These are phyloP conservation scores for Daldinia sp. DNA, from an alignment of 2,329 filamentous ascomycete species.

Conservation along the genomic window DNA sequence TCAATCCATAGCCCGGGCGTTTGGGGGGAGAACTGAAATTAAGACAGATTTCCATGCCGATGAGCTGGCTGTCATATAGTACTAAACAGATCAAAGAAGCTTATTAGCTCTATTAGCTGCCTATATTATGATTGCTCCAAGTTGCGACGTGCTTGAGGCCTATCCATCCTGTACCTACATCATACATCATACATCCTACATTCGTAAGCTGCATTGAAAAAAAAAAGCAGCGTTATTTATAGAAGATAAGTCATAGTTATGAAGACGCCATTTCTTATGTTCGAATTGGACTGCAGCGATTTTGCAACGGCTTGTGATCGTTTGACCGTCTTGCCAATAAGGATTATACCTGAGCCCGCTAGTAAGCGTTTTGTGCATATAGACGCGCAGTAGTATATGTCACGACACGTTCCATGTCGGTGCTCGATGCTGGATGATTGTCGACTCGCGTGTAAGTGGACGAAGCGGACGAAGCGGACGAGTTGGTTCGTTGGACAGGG, in stretches of 20 bases:
- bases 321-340: neutral
- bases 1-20: conserved; percentile 28
- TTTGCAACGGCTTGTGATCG: neutral
- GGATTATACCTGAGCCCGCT: too few species aligned
- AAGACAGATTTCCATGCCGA: neutral
- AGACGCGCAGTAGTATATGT: neutral
- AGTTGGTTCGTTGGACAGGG: neutral
- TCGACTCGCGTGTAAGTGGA: neutral
- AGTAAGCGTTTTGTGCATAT: neutral
- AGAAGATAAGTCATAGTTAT: neutral
- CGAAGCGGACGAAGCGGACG: neutral
- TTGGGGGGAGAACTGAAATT: conserved; percentile 1
- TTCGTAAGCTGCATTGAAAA: neutral
- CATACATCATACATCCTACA: too few species aligned
- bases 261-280: neutral
- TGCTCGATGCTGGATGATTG: neutral
- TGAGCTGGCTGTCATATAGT: conserved; percentile 12
- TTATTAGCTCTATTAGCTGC: too few species aligned
- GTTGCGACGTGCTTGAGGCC: conserved; percentile 1
- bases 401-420: neutral
- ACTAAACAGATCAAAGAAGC: too few species aligned
- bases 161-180: neutral
- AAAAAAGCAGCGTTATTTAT: neutral
- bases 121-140: neutral
- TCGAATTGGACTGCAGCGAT: neutral